phyloP scores from a whole-genome alignment of 805 yeast species.

The Candida sithepensis region DNA sequence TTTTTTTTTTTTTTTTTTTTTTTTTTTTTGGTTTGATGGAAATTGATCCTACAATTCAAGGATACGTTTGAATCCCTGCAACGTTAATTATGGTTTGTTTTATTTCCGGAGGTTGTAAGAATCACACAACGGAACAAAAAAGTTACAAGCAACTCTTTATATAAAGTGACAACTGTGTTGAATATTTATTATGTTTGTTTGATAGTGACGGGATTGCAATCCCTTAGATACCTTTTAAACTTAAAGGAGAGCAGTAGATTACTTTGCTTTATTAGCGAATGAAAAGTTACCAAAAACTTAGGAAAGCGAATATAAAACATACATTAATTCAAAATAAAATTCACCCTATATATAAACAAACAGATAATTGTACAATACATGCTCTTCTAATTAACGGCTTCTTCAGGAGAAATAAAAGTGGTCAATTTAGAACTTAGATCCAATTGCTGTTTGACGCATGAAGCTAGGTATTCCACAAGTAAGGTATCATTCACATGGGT shows the following conservation, averaged over 20 bases:
- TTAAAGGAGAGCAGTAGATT: no score
- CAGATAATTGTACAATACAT: not conserved
- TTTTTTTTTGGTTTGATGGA: no score
- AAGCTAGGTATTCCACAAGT: constrained; percentile 77
- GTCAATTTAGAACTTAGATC: constrained; percentile 75
- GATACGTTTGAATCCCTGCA: not conserved
- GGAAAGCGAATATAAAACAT: not conserved
- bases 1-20: no score
- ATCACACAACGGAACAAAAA: not conserved
- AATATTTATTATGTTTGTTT: not conserved
- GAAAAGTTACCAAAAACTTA: no score
- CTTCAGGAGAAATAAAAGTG: constrained; percentile 40
- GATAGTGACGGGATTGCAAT: no score
- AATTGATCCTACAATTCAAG: no score
- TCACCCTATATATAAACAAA: not conserved
- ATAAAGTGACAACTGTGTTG: not conserved
- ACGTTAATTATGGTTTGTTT: not conserved
- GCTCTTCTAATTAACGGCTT: constrained; percentile 23
- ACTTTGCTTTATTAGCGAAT: no score
- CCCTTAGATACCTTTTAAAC: no score
- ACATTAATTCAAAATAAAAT: not conserved
- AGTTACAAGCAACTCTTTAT: not conserved
- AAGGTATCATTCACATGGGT: constrained; percentile 75
- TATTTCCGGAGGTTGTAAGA: not conserved
- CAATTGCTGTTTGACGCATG: constrained; percentile 80